Conservation (phyloP, 805 yeast species). For the Ogataea nonfermentans region DNA sequence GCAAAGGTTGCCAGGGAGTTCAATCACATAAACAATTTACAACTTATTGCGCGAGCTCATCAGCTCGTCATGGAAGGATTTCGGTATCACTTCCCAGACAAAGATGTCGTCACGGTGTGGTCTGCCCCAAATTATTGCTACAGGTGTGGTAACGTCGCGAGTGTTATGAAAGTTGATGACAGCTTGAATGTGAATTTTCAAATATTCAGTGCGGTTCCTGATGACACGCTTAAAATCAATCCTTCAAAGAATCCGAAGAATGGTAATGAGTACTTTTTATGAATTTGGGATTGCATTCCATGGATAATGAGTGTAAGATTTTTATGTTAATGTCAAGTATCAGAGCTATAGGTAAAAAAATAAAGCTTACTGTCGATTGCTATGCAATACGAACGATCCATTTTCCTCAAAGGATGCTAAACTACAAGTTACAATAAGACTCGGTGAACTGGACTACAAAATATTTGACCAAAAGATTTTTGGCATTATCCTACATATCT, state of each 20-base stretch:
- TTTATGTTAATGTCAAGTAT: background rate
- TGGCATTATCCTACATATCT: no score
- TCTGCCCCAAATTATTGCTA: slow-evolving; percentile 97
- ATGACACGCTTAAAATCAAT: slow-evolving; percentile 49
- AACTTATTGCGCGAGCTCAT: slow-evolving; percentile 92
- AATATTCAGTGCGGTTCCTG: slow-evolving; percentile 94
- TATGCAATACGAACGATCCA: no score
- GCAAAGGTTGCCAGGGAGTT: slow-evolving; percentile 92
- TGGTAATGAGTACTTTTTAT: slow-evolving; percentile 38
- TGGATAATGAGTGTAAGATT: background rate
- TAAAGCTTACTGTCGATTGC: no score
- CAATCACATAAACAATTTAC: slow-evolving; percentile 88
- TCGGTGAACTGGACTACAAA: no score
- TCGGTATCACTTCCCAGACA: slow-evolving; percentile 92
- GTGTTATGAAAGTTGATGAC: slow-evolving; percentile 94
- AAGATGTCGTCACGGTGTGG: slow-evolving; percentile 93
- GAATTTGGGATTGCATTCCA: slow-evolving; percentile 8
- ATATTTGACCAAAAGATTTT: no score
- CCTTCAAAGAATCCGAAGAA: slow-evolving; percentile 36
- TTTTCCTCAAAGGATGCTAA: no score
- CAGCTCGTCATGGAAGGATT: slow-evolving; percentile 99
- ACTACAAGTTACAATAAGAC: no score
- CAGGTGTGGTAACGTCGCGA: slow-evolving; percentile 96
- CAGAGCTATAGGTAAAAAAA: no score
- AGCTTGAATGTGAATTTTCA: slow-evolving; percentile 84